Conservation (phyloP, 352 stramenopile species). For the Thalassiosira allenii region DNA sequence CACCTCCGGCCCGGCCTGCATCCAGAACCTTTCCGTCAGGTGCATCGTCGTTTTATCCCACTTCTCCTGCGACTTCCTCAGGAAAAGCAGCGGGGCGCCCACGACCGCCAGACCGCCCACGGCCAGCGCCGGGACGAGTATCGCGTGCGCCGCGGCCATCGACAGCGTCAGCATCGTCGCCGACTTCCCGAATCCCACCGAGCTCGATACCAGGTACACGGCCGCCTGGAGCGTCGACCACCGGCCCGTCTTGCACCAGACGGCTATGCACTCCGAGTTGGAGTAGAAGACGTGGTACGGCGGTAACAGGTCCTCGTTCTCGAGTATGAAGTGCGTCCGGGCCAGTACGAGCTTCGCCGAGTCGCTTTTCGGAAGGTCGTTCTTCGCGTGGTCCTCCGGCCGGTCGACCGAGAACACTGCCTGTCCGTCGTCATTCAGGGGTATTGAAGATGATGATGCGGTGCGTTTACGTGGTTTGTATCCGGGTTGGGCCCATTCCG, state of each 20-base stretch:
- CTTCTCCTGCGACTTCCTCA: slow-evolving; percentile 65
- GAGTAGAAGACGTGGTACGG: slow-evolving; percentile 58
- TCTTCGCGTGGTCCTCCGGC: slow-evolving; percentile 26
- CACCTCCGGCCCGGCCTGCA: slow-evolving; percentile 38
- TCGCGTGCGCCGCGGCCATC: slow-evolving; percentile 60
- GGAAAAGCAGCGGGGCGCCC: slow-evolving; percentile 58
- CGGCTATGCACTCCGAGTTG: slow-evolving; percentile 66
- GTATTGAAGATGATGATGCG: slow-evolving; percentile 33
- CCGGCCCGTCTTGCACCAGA: slow-evolving; percentile 72
- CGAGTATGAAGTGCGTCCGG: slow-evolving; percentile 62
- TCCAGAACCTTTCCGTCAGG: slow-evolving; percentile 74
- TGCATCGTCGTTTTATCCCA: slow-evolving; percentile 63
- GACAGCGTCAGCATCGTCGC: slow-evolving; percentile 60
- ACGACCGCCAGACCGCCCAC: slow-evolving; percentile 63
- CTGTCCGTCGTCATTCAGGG: slow-evolving; percentile 42
- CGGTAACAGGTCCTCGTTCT: slow-evolving; percentile 61
- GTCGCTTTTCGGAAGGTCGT: slow-evolving; percentile 58
- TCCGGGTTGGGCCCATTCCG: slow-evolving; percentile 52
- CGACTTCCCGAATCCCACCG: slow-evolving; percentile 65
- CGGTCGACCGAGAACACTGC: slow-evolving; percentile 61
- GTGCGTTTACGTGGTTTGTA: slow-evolving; percentile 30
- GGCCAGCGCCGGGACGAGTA: slow-evolving; percentile 61
- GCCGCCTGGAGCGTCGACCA: slow-evolving; percentile 72
- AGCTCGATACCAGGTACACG: slow-evolving; percentile 63
- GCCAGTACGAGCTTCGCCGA: slow-evolving; percentile 61